A percentile compares a stretch with the other conserved stretches of the same genome.
These are phyloP conservation scores for Rosa persica DNA, from an alignment of 306 rosid genomes.

Conservation along the genomic window DNA sequence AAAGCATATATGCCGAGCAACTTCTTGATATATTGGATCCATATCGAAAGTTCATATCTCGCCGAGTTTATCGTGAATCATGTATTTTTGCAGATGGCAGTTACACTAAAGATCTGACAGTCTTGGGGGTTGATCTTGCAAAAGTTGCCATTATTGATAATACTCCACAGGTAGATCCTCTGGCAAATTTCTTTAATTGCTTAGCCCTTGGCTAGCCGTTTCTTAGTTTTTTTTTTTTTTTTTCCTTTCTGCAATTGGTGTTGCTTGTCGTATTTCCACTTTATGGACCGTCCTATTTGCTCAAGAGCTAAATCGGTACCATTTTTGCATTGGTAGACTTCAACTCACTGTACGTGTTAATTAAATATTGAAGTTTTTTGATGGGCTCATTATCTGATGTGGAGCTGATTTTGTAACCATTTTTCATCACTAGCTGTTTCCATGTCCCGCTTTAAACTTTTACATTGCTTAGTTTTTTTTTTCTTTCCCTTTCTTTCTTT, in stretches of 20 bases:
- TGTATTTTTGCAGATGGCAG: slow-evolving; percentile 88
- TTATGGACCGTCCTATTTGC: slow-evolving; percentile 1
- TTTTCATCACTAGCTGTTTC: not conserved
- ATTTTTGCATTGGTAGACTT: not conserved
- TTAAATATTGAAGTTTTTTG: not conserved
- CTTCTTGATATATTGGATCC: slow-evolving; percentile 93
- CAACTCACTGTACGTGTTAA: not conserved
- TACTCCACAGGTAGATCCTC: slow-evolving; percentile 82
- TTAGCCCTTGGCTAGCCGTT: slow-evolving; percentile 18
- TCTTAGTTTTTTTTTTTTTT: slow-evolving; percentile 4
- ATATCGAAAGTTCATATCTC: slow-evolving; percentile 72
- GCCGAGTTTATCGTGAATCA: slow-evolving; percentile 80
- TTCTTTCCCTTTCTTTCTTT: not conserved
- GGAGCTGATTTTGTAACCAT: not conserved
- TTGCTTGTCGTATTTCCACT: not conserved
- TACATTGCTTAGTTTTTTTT: not conserved
- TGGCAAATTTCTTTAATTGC: slow-evolving; percentile 3
- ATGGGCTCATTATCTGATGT: not conserved
- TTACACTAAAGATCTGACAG: slow-evolving; percentile 91
- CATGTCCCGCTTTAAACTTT: not conserved
- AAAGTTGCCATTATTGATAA: slow-evolving; percentile 91
- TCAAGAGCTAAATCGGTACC: not conserved
- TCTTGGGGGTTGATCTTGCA: slow-evolving; percentile 85
- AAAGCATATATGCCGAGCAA: slow-evolving; percentile 89
- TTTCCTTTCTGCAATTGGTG: slow-evolving; percentile 1